Conservation (phyloP, 2,329 filamentous ascomycete genomes). For the Trichothecium sympodiale region DNA sequence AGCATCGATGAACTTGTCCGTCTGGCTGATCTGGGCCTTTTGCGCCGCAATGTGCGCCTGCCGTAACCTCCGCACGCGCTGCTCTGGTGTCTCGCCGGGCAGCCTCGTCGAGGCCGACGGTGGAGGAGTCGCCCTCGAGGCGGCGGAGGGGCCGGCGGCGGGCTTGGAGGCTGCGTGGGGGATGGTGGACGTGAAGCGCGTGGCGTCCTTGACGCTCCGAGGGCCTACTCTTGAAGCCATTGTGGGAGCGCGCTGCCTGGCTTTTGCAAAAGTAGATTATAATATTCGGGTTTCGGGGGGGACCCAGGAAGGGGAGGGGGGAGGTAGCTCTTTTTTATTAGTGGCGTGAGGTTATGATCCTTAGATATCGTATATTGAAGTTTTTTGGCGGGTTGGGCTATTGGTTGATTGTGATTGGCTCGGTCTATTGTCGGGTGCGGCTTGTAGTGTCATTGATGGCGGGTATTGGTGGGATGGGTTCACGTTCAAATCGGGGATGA, state of each 20-base stretch:
- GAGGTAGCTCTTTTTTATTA: too few relatives aligned
- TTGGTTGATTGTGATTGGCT: constrained; percentile 20
- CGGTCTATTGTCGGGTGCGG: constrained; percentile 24
- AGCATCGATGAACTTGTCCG: constrained; percentile 37
- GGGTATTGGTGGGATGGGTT: not conserved
- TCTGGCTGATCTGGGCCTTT: constrained; percentile 41
- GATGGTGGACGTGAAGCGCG: constrained; percentile 49
- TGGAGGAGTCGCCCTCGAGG: constrained; percentile 11
- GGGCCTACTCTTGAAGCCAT: constrained; percentile 37
- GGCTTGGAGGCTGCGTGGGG: constrained; percentile 57
- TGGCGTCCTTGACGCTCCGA: constrained; percentile 68
- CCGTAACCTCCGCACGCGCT: constrained; percentile 57
- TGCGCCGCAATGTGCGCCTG: constrained; percentile 58
- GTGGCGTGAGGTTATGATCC: constrained; percentile 21
- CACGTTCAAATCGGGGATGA: too few relatives aligned
- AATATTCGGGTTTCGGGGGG: too few relatives aligned
- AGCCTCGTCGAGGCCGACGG: constrained; percentile 15
- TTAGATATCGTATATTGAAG: too few relatives aligned
- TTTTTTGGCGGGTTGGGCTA: constrained; percentile 1
- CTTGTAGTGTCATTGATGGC: not conserved
- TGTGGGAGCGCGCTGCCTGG: not conserved
- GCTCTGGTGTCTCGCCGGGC: constrained; percentile 51
- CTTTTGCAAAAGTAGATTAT: too few relatives aligned
- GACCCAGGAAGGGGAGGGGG: too few relatives aligned
- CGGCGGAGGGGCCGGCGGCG: constrained; percentile 23